These are phyloP conservation scores for Daldinia caldariorum DNA, from an alignment of 495 filamentous ascomycete genomes.

Conservation along the genomic window DNA sequence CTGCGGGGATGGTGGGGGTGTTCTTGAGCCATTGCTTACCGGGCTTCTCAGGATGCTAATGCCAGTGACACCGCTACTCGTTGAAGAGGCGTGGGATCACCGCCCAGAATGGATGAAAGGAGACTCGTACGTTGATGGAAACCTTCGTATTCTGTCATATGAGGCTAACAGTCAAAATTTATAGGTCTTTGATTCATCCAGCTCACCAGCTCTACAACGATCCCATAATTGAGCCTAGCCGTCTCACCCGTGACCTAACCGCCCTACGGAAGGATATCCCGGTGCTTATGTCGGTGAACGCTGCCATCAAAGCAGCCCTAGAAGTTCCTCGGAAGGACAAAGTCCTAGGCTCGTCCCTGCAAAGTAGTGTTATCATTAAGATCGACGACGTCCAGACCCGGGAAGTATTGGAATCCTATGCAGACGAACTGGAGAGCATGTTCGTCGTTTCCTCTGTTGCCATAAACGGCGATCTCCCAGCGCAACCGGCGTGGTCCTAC, in stretches of 20 bases:
- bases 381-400: conserved; percentile 38
- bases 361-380: conserved; percentile 69
- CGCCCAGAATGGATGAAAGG: conserved; percentile 70
- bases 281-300: conserved; percentile 63
- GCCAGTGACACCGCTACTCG: conserved; percentile 83
- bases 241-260: conserved; percentile 45
- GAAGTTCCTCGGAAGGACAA: conserved; percentile 73
- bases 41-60: conserved; percentile 79
- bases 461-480: conserved; percentile 53
- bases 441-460: conserved; percentile 80
- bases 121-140: conserved; percentile 40
- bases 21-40: conserved; percentile 73
- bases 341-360: conserved; percentile 75
- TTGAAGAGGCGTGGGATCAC: conserved; percentile 89
- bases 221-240: conserved; percentile 49
- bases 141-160: conserved; percentile 1
- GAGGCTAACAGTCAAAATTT: conserved; percentile 2
- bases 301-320: conserved; percentile 73
- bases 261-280: conserved; percentile 63
- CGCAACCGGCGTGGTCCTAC: conserved; percentile 62
- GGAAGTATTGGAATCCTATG: conserved; percentile 62
- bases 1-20: conserved; percentile 73
- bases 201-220: conserved; percentile 55
- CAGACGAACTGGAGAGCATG: conserved; percentile 72
- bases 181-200: conserved; percentile 48